Conservation (phyloP, 2,329 filamentous ascomycete genomes). For the Mariannaea elegans region DNA sequence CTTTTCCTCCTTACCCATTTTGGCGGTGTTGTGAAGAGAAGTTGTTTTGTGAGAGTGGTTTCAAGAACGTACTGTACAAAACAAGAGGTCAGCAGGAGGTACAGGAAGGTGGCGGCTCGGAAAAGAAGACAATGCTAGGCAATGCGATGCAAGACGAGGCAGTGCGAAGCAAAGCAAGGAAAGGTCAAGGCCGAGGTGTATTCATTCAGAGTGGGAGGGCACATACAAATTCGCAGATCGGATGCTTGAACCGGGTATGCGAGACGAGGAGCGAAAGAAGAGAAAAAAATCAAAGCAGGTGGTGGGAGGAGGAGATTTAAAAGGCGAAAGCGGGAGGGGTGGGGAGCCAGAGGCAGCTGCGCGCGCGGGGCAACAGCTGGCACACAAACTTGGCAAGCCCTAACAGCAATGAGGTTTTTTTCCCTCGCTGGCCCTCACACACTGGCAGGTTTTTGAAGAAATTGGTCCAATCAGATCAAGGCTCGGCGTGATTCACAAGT, state of each 20-base stretch:
- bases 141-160: slow-evolving; percentile 12
- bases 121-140: slow-evolving; percentile 2
- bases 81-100: slow-evolving; percentile 29
- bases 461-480: slow-evolving; percentile 28
- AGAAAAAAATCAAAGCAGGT: slow-evolving; percentile 47
- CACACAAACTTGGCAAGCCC: slow-evolving; percentile 40
- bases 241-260: slow-evolving; percentile 57
- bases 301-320: slow-evolving; percentile 53
- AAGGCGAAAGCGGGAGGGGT: slow-evolving; percentile 43
- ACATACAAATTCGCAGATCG: slow-evolving; percentile 53
- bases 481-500: slow-evolving; percentile 8
- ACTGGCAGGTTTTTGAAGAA: slow-evolving; percentile 28
- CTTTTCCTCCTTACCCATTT: slow-evolving; percentile 88
- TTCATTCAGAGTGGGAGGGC: slow-evolving; percentile 18
- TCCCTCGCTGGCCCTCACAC: slow-evolving; percentile 11
- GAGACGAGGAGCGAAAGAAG: slow-evolving; percentile 52
- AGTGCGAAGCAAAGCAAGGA: slow-evolving; percentile 21
- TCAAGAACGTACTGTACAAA: slow-evolving; percentile 34
- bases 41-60: slow-evolving; percentile 29
- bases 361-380: slow-evolving; percentile 48
- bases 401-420: slow-evolving; percentile 45
- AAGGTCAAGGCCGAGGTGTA: background rate
- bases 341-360: slow-evolving; percentile 38
- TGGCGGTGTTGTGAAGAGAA: slow-evolving; percentile 44
- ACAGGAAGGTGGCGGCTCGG: background rate